Evolutionary conservation across 352 stramenopile species (phyloP).

Genomic region (Peronospora tabacina): DNA sequence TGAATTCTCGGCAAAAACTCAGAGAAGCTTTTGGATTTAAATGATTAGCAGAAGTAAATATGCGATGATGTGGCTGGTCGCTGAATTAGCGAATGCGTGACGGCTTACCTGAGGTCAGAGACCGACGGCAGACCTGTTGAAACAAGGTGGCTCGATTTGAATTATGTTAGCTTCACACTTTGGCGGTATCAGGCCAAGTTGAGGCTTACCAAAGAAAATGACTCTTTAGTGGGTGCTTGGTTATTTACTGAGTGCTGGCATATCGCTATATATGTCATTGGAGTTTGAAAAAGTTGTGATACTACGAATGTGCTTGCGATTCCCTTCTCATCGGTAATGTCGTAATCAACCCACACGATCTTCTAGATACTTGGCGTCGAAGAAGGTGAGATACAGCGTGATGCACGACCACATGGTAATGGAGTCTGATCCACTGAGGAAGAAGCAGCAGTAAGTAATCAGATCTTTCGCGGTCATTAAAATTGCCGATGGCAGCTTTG

Average conservation of each 20-base stretch:
- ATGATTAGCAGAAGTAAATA: constrained; percentile 6
- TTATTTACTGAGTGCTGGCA: too few species aligned
- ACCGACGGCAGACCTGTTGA: constrained; percentile 17
- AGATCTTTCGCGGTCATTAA: too few species aligned
- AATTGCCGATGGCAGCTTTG: too few species aligned
- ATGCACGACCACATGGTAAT: too few species aligned
- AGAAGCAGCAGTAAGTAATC: too few species aligned
- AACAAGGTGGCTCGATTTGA: constrained; percentile 13
- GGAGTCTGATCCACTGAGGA: too few species aligned
- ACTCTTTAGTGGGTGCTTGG: too few species aligned
- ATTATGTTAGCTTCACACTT: background rate
- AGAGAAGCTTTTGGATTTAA: constrained; percentile 37
- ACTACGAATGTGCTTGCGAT: constrained; percentile 36
- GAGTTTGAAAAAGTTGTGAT: too few species aligned
- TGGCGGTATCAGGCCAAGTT: background rate
- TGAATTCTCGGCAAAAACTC: constrained; percentile 15
- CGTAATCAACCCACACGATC: background rate
- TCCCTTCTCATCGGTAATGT: constrained; percentile 39
- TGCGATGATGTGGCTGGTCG: constrained; percentile 11
- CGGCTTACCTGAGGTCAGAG: constrained; percentile 38
- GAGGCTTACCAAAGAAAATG: too few species aligned
- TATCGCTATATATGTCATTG: too few species aligned
- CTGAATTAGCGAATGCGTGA: constrained; percentile 40
- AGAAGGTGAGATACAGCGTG: too few species aligned
- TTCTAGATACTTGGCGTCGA: too few species aligned